Evolutionary conservation across 2,329 filamentous ascomycete species (phyloP), one percentile per base, ranked within the genome.

Genomic region (Verticillium tricorpus): DNA sequence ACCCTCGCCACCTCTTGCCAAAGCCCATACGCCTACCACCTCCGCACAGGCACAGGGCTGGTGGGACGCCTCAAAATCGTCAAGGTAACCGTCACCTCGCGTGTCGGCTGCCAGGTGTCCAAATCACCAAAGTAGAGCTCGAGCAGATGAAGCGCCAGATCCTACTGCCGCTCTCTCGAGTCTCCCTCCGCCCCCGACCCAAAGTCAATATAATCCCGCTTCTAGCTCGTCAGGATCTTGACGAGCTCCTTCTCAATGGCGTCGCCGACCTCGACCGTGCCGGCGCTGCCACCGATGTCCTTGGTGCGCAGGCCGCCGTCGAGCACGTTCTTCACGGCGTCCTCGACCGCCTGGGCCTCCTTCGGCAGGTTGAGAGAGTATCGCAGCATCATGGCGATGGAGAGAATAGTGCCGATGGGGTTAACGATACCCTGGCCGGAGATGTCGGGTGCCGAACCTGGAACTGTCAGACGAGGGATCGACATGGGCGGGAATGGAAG

Each of bases 331-430:
- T 86, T 85, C 58, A 97, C 93, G 3, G 93, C 93, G 63, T 88
- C 83, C 78, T 97, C 93, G 65, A 97, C 86, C 58, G 88, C 86
- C 64, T 85, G 83, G 37, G 93, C 90, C 76, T 97, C 89, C 58
- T 86, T 82, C 34, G 90, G 87, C 67, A 93, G 85, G 70, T 88
- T 87, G 63, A 98, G 85, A 15, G 93, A 97, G 82, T 97, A 98
- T 72, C 92, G 89, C 71, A 97, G 85, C 89, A 99, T 91, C 93
- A 98, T 97, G 70, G 92, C 92, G 15, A 96, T 85, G 14, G 93
- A 97, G 54, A 98, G 85, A 66, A 98, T 92, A 60, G 92, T 93
- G 58, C 93, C 94, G 64, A 98, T 83, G 37, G 94, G 94, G 82
- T 78, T 75, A 28, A 97, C 93, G 68, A 97, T 89, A 63, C 91